phyloP scores from a whole-genome alignment of 148 eudicot species.

The Spergularia marina region DNA sequence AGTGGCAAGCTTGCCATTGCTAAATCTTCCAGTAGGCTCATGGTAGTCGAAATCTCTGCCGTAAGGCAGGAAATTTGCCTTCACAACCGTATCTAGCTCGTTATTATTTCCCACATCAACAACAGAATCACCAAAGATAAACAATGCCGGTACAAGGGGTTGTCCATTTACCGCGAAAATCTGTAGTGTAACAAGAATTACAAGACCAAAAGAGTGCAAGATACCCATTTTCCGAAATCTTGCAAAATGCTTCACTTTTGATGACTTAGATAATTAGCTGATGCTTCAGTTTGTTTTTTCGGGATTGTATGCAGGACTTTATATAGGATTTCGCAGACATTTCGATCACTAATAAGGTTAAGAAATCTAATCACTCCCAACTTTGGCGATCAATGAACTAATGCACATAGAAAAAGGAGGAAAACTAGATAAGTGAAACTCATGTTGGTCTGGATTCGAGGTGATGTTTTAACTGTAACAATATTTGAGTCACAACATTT shows the following conservation, averaged over 20 bases:
- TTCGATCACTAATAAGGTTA: too few relatives aligned
- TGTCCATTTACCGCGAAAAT: conserved; percentile 41
- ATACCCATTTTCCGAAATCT: not conserved
- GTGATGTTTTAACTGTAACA: conserved; percentile 29
- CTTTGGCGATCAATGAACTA: not conserved
- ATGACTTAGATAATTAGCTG: not conserved
- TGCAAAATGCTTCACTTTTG: too few relatives aligned
- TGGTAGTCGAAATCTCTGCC: conserved; percentile 69
- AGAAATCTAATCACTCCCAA: not conserved
- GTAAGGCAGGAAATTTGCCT: conserved; percentile 83
- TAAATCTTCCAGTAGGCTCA: conserved; percentile 78
- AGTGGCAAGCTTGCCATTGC: conserved; percentile 91
- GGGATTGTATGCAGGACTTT: not conserved
- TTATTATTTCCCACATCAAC: conserved; percentile 87
- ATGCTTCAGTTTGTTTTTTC: conserved; percentile 1
- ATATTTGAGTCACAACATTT: not conserved
- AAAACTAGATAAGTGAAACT: not conserved
- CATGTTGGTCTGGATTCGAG: not conserved
- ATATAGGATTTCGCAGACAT: not conserved
- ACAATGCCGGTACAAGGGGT: conserved; percentile 81
- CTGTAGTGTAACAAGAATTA: conserved; percentile 4
- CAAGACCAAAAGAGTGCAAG: not conserved
- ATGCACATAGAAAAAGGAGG: not conserved
- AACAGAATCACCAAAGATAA: conserved; percentile 84
- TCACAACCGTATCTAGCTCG: conserved; percentile 60